Evolutionary conservation across 2,329 filamentous ascomycete species (phyloP), one percentile per base, ranked within the genome.

Genomic region (Elsinoe perseae): DNA sequence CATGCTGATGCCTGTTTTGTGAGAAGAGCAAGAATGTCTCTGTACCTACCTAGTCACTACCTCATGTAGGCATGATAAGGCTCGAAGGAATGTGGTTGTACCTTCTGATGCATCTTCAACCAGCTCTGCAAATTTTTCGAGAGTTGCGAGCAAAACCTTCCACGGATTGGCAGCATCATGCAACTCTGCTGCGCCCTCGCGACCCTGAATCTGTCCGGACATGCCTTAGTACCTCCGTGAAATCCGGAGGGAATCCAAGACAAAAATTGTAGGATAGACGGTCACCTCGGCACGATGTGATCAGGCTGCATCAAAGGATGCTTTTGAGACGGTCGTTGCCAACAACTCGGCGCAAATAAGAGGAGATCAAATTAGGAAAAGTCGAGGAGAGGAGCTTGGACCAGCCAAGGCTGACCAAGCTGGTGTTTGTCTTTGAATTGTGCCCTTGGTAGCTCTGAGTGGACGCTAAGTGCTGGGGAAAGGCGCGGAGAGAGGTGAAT

Each of bases 11-110:
- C 23, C 89, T 81, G 16, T 82, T 73, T 67, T 86, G 83, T 42
- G 89, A 85, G 75, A 95, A 96, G 56, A 96, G 78, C 34, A 91
- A 73, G 66, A 95, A 96, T 3, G 89, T 88, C 74, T 97, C 92
- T 95, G 68, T 56, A 56, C 59, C 52, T 58, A 59, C 59, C 56
- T 16, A 12, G 57, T 61, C 57, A 61, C 55, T 43, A 59, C 27
- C 21, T 36, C 14, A 44, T 21, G 9, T 21, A 34, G 55, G 34
- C 38, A 28, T 30, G 53, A 27, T 30, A 42, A 40, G n/a, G 18
- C 21, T 10, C 30, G 34, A 27, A 38, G 54, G 18, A 16, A 30
- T 34, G 55, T 25, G 25, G 36, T 48, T 43, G 56, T 55, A 61
- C 59, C 59, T 61, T 61, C 57, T 28, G 54, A 54, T 21, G 59